These are phyloP conservation scores for Zygosaccharomyces lentus DNA, from an alignment of 805 yeast genomes.

Conservation along the genomic window DNA sequence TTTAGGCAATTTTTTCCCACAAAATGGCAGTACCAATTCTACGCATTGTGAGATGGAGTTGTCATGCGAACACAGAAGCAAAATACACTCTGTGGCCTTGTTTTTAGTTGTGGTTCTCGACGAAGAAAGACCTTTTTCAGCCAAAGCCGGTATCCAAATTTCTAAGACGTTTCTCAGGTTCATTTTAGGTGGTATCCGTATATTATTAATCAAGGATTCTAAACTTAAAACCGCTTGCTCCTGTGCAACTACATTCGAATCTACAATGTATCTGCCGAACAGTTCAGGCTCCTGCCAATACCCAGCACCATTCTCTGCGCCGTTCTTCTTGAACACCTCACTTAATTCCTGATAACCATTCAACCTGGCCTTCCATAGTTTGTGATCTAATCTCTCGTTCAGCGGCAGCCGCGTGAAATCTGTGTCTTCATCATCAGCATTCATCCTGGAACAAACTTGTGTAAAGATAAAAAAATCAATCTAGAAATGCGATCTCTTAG, in stretches of 20 bases:
- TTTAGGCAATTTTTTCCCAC: slow-evolving; percentile 68
- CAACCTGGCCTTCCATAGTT: slow-evolving; percentile 83
- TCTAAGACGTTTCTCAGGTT: slow-evolving; percentile 9
- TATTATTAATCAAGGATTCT: slow-evolving; percentile 50
- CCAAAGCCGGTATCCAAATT: slow-evolving; percentile 39
- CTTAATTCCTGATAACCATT: slow-evolving; percentile 71
- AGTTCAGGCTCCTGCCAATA: slow-evolving; percentile 51
- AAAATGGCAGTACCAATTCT: slow-evolving; percentile 60
- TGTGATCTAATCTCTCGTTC: slow-evolving; percentile 61
- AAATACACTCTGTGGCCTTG: slow-evolving; percentile 56
- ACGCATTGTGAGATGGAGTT: slow-evolving; percentile 56
- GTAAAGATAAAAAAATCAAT: not conserved
- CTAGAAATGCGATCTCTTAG: not conserved
- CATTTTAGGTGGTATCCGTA: slow-evolving; percentile 38
- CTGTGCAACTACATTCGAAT: slow-evolving; percentile 86
- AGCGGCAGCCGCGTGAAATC: slow-evolving; percentile 63
- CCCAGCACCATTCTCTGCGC: not conserved
- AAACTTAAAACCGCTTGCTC: slow-evolving; percentile 69
- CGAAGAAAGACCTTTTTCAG: slow-evolving; percentile 80
- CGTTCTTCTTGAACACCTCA: slow-evolving; percentile 45
- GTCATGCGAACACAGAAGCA: slow-evolving; percentile 61
- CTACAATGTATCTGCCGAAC: slow-evolving; percentile 59
- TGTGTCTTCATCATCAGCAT: slow-evolving; percentile 6
- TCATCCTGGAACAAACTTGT: slow-evolving; percentile 1
- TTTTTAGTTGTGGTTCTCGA: slow-evolving; percentile 70